Percentiles rank a stretch among this genome's conserved stretches.
Evolutionary conservation across 2,329 filamentous ascomycete species (phyloP).

Genomic region (Trichoderma sp.): DNA sequence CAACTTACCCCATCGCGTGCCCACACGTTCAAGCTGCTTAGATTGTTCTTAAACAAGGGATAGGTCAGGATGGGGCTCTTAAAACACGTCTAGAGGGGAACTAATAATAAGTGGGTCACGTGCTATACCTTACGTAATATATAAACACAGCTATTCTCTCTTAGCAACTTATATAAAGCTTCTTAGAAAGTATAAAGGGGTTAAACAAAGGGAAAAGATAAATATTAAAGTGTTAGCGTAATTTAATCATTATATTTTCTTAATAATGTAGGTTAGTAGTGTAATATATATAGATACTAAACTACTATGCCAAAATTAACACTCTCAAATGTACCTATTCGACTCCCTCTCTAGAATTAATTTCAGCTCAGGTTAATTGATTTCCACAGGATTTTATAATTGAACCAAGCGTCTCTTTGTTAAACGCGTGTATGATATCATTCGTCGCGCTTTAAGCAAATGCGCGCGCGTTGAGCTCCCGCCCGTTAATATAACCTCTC

Average conservation of each 20-base stretch:
- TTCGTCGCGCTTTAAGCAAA: not conserved
- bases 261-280: not conserved
- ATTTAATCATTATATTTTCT: not conserved
- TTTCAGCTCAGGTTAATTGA: not conserved
- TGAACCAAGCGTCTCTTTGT: not conserved
- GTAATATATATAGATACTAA: too few species aligned
- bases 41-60: not conserved
- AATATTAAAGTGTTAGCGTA: not conserved
- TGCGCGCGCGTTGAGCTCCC: not conserved
- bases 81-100: not conserved
- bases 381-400: not conserved
- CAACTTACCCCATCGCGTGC: conserved; percentile 20
- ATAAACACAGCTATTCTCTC: not conserved
- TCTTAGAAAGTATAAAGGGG: not conserved
- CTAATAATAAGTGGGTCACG: not conserved
- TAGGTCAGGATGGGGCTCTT: not conserved
- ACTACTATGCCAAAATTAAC: not conserved
- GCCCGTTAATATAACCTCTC: not conserved
- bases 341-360: not conserved
- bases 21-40: conserved; percentile 2
- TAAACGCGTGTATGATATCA: not conserved
- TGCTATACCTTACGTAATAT: not conserved
- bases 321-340: not conserved
- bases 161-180: not conserved
- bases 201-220: not conserved